Percentiles rank a stretch among this genome's conserved stretches.
These are phyloP conservation scores for Yamadazyma atmosphaerica DNA, from an alignment of 1,139 yeast genomes.

Conservation along the genomic window DNA sequence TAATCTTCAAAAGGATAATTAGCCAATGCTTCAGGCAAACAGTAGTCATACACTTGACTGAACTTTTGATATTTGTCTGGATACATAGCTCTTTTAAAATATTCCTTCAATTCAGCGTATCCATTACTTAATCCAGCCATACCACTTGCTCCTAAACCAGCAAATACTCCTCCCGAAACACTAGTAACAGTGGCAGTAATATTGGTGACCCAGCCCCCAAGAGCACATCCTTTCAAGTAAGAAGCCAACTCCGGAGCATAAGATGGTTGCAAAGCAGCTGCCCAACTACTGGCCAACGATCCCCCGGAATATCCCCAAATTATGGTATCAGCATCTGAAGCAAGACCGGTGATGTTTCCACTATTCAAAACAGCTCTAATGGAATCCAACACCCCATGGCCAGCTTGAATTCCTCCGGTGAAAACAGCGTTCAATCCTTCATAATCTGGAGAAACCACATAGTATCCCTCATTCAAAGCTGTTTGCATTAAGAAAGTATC, in stretches of 20 bases:
- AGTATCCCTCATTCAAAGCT: constrained; percentile 30
- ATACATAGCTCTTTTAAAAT: constrained; percentile 11
- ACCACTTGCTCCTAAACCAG: constrained; percentile 31
- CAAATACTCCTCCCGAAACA: constrained; percentile 24
- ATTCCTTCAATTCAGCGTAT: constrained; percentile 22
- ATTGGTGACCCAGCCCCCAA: constrained; percentile 37
- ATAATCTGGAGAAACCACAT: constrained; percentile 34
- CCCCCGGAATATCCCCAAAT: constrained; percentile 43
- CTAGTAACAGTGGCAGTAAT: constrained; percentile 23
- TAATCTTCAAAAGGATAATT: constrained; percentile 15
- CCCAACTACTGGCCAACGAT: constrained; percentile 35
- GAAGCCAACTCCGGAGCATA: constrained; percentile 32
- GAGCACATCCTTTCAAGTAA: constrained; percentile 29
- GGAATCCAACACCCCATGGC: constrained; percentile 27
- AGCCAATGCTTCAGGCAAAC: constrained; percentile 15
- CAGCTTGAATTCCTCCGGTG: constrained; percentile 30
- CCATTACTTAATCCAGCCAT: constrained; percentile 29
- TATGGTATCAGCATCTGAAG: constrained; percentile 22
- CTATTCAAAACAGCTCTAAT: constrained; percentile 25
- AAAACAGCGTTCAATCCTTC: constrained; percentile 31
- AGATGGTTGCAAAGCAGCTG: constrained; percentile 28
- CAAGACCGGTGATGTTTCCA: constrained; percentile 23
- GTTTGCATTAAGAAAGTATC: constrained; percentile 27
- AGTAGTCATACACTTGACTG: constrained; percentile 15
- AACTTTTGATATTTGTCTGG: constrained; percentile 15